Base-by-base conservation (phyloP, 2,329 filamentous ascomycete species). In the Mycosphaerella sp. region DNA sequence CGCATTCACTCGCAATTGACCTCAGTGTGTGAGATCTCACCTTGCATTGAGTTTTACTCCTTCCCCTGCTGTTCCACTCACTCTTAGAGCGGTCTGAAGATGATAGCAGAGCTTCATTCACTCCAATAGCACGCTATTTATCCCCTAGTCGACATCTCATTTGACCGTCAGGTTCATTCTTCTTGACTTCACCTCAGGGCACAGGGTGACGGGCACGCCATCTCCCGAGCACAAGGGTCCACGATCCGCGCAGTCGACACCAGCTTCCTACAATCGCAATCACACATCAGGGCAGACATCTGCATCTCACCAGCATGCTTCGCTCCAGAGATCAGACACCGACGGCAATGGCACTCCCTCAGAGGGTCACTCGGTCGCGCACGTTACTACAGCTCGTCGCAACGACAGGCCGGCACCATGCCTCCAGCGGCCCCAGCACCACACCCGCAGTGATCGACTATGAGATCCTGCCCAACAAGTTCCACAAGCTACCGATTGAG, bases 401-500 rank as follows among this genome's bases (percentile, higher is more conserved):
- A 38, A 11, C 34, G 2, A 38, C 34, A 38, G 12, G 34, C 34
- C 6, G 12, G 34, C 34, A 2, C 34, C 34, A 4, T 38, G 34
- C 4, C 34, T n/a, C 34, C 4, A n/a, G 10, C 4, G 4, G 5
- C 12, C 5, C 34, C 6, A 38, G 34, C 34, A 4, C 34, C 12
- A 11, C 34, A 4, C 34, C 6, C 10, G 12, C 2, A 26, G 10
- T 21, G 10, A 10, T 14, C 12, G 41, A 39, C 14, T 21, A 44
- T 6, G 39, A 8, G 14, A 9, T 9, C 38, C 34, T 17, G 14
- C 29, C 50, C 8, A 60, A 60, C 29, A 48, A 55, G 6, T 66
- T 67, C 57, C 54, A 62, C 43, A 26, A n/a, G 4, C 45, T 67
- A 11, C 59, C 65, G 8, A 62, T 62, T 44, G 65, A 67, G 58